Percentiles rank a stretch among this genome's conserved stretches.
Conservation (phyloP, 305 asterid genomes). For the Andrographis paniculata region DNA sequence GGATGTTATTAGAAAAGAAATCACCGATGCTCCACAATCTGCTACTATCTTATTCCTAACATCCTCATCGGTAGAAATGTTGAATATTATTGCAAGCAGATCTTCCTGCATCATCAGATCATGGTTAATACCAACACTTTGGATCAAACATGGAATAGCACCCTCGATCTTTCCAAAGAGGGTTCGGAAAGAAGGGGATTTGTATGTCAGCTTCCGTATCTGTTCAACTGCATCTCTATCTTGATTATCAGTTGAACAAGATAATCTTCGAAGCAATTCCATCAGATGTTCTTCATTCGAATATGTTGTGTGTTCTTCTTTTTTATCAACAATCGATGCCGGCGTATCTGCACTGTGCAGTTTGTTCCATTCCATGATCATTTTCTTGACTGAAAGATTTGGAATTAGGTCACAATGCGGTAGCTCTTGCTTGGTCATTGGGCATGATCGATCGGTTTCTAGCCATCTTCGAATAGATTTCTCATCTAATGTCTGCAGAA, state of each 20-base stretch:
- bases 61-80: slow-evolving; percentile 30
- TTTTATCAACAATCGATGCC: slow-evolving; percentile 1
- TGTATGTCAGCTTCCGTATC: slow-evolving; percentile 30
- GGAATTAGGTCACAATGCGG: slow-evolving; percentile 30
- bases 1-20: slow-evolving; percentile 29
- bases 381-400: slow-evolving; percentile 26
- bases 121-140: slow-evolving; percentile 16
- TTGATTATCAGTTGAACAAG: slow-evolving; percentile 22
- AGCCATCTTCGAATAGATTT: slow-evolving; percentile 31
- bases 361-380: slow-evolving; percentile 32
- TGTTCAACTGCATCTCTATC: slow-evolving; percentile 32
- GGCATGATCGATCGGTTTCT: slow-evolving; percentile 28
- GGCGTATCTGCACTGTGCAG: slow-evolving; percentile 13
- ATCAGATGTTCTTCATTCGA: slow-evolving; percentile 16
- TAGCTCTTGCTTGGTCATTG: slow-evolving; percentile 22
- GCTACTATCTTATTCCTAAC: slow-evolving; percentile 24
- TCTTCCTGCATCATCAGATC: slow-evolving; percentile 37
- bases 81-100: slow-evolving; percentile 27
- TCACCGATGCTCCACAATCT: slow-evolving; percentile 18
- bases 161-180: slow-evolving; percentile 26
- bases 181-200: slow-evolving; percentile 23
- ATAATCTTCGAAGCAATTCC: slow-evolving; percentile 24
- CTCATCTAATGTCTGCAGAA: slow-evolving; percentile 39
- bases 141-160: slow-evolving; percentile 19
- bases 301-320: slow-evolving; percentile 10